Evolutionary conservation across 257 asterid genomes (phyloP).

Genomic region (Agastache rugosa): DNA sequence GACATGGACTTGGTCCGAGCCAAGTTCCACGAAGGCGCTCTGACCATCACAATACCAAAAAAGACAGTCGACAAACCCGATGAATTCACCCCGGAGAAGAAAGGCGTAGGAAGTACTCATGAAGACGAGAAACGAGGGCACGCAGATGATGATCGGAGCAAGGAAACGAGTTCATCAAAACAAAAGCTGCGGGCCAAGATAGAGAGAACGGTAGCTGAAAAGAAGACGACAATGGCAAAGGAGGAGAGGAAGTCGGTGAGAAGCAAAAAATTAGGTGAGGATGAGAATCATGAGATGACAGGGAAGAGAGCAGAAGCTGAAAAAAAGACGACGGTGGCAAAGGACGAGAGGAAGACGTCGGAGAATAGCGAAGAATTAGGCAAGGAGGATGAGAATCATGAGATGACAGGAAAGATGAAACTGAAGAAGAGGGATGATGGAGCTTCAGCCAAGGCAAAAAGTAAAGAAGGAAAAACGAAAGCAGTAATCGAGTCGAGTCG

Average conservation of each 20-base stretch:
- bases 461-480: slow-evolving; percentile 33
- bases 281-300: background rate
- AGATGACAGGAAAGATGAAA: slow-evolving; percentile 10
- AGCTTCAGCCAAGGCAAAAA: background rate
- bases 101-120: slow-evolving; percentile 18
- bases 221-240: slow-evolving; percentile 3
- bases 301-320: background rate
- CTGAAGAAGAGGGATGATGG: background rate
- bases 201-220: background rate
- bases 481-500: slow-evolving; percentile 18
- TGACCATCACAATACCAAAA: slow-evolving; percentile 59
- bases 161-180: background rate
- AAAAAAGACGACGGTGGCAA: background rate
- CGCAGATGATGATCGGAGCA: background rate
- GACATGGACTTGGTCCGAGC: slow-evolving; percentile 55
- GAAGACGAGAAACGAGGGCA: background rate
- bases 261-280: slow-evolving; percentile 26
- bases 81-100: slow-evolving; percentile 27
- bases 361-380: slow-evolving; percentile 20
- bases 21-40: slow-evolving; percentile 56
- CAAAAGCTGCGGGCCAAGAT: background rate
- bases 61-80: slow-evolving; percentile 30
- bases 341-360: slow-evolving; percentile 7
- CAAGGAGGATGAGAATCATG: slow-evolving; percentile 8
- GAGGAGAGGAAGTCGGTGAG: background rate